Conservation (phyloP, 192 early-diverging fungal species). For the Backusella westeae region DNA sequence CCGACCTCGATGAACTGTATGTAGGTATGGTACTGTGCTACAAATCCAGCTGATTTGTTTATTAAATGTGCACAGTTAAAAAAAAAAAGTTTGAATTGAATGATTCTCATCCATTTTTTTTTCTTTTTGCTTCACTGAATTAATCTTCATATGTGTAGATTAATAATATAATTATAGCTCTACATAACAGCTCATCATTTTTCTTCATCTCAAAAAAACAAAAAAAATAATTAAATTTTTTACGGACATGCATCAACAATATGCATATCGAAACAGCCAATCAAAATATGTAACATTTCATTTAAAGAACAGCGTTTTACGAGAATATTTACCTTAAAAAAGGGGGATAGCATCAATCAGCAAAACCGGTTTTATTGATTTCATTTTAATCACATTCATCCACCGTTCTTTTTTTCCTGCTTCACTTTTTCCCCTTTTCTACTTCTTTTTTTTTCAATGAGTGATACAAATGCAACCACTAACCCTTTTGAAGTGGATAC, state of each 20-base stretch:
- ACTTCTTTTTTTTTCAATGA: neutral
- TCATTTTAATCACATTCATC: neutral
- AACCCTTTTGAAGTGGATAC: neutral
- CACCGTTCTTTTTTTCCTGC: neutral
- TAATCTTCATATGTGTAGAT: neutral
- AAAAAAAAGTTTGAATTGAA: too few species aligned
- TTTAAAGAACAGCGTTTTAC: neutral
- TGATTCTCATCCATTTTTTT: too few species aligned
- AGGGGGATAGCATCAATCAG: neutral
- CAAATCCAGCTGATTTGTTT: neutral
- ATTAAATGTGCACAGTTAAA: neutral
- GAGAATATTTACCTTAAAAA: neutral
- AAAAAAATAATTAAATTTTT: neutral
- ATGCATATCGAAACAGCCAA: neutral
- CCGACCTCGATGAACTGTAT: neutral
- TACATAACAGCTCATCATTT: neutral
- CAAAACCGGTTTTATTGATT: neutral
- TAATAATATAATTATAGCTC: neutral
- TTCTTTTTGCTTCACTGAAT: neutral
- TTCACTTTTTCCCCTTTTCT: neutral
- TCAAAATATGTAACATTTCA: constrained; percentile 1
- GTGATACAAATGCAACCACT: neutral
- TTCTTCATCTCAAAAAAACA: neutral
- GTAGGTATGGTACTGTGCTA: neutral
- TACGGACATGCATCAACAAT: neutral